Conservation (phyloP, 73 alveolate genomes). For the Paramecium biaurelia region DNA sequence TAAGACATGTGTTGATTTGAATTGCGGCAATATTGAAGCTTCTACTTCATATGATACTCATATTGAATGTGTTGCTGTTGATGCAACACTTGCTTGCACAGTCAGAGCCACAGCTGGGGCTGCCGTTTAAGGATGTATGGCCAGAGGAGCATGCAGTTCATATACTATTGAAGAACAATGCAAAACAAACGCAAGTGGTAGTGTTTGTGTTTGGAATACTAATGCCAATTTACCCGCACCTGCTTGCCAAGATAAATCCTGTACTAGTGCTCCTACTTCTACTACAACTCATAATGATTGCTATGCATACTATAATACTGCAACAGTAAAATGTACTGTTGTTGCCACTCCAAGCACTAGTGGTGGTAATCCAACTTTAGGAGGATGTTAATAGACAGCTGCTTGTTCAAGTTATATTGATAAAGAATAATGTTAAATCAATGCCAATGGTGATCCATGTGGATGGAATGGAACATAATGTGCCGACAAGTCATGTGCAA, state of each 20-base stretch:
- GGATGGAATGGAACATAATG: conserved; percentile 34
- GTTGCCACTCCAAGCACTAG: background rate
- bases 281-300: background rate
- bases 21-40: background rate
- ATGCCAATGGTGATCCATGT: background rate
- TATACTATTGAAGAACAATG: background rate
- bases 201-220: conserved; percentile 4
- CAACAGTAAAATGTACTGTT: background rate
- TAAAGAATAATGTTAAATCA: background rate
- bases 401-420: background rate
- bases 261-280: background rate
- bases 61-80: background rate
- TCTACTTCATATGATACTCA: background rate
- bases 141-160: background rate
- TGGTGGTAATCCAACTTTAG: background rate
- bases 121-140: background rate
- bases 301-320: background rate
- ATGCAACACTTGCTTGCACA: conserved; percentile 10
- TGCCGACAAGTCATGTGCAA: background rate
- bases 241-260: background rate
- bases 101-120: conserved; percentile 1
- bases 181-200: background rate
- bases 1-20: background rate
- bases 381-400: background rate
- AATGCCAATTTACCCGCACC: background rate